Conservation (phyloP, 805 yeast genomes). For the baker's yeast (Saccharomyces cerevisiae) region DNA sequence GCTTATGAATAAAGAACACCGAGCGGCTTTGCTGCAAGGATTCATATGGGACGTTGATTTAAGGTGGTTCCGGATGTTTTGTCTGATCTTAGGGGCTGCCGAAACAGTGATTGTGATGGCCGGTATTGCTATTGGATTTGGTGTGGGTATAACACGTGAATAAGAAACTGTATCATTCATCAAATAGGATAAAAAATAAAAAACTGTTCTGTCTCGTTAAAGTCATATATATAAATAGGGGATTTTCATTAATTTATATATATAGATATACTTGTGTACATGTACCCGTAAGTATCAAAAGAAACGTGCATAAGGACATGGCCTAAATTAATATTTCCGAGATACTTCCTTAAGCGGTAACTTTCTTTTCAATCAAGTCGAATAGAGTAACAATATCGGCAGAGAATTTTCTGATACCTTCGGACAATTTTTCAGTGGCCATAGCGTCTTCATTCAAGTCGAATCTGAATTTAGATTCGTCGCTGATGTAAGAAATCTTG, state of each 20-base stretch:
- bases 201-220: background rate
- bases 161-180: background rate
- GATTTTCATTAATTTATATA: background rate
- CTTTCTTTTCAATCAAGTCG: slow-evolving; percentile 53
- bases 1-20: slow-evolving; percentile 20
- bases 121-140: slow-evolving; percentile 40
- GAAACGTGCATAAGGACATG: background rate
- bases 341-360: slow-evolving; percentile 31
- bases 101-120: slow-evolving; percentile 29
- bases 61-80: slow-evolving; percentile 24
- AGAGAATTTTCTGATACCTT: slow-evolving; percentile 95
- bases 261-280: background rate
- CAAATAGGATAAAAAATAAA: background rate
- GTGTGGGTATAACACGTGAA: slow-evolving; percentile 31
- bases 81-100: slow-evolving; percentile 27
- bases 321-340: background rate
- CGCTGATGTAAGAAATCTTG: slow-evolving; percentile 71
- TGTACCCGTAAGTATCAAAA: background rate
- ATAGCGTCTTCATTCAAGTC: slow-evolving; percentile 88
- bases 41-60: slow-evolving; percentile 27
- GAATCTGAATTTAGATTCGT: slow-evolving; percentile 86
- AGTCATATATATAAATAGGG: background rate
- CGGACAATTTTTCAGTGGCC: slow-evolving; percentile 95
- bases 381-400: slow-evolving; percentile 81
- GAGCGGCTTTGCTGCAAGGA: slow-evolving; percentile 22